Evolutionary conservation across 179 eudicot species (phyloP).

Genomic region (Actinidia polygama): DNA sequence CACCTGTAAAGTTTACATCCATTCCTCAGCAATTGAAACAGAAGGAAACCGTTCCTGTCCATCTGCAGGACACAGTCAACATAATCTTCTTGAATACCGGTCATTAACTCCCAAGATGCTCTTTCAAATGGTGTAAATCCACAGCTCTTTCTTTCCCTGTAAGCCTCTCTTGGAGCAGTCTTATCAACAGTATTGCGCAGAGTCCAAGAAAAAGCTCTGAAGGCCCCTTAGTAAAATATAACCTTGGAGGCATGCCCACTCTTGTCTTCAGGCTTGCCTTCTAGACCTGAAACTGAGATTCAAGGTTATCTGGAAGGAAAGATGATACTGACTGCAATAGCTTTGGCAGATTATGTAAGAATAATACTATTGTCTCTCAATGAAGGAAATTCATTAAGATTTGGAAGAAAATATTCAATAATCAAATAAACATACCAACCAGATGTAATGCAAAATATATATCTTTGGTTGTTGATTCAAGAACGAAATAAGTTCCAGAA

Average conservation of each 20-base stretch:
- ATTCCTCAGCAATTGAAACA: constrained; percentile 82
- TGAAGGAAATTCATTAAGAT: constrained; percentile 88
- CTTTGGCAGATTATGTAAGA: constrained; percentile 86
- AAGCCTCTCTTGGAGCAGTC: constrained; percentile 69
- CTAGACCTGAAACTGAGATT: constrained; percentile 67
- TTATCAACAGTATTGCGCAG: constrained; percentile 81
- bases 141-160: constrained; percentile 89
- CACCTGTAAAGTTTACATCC: constrained; percentile 99
- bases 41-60: constrained; percentile 92
- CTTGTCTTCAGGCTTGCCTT: constrained; percentile 71
- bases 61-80: constrained; percentile 65
- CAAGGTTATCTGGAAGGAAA: constrained; percentile 86
- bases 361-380: constrained; percentile 67
- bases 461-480: neutral
- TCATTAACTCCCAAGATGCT: constrained; percentile 93
- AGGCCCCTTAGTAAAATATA: constrained; percentile 83
- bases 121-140: constrained; percentile 76
- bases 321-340: constrained; percentile 76
- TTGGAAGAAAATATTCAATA: constrained; percentile 44
- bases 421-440: neutral
- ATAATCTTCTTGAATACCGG: constrained; percentile 89
- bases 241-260: constrained; percentile 63
- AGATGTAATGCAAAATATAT: neutral
- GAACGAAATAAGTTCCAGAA: constrained; percentile 12
- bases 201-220: constrained; percentile 95